Conservation (phyloP, 495 filamentous ascomycete species). For the Chlorociboria aeruginascens region DNA sequence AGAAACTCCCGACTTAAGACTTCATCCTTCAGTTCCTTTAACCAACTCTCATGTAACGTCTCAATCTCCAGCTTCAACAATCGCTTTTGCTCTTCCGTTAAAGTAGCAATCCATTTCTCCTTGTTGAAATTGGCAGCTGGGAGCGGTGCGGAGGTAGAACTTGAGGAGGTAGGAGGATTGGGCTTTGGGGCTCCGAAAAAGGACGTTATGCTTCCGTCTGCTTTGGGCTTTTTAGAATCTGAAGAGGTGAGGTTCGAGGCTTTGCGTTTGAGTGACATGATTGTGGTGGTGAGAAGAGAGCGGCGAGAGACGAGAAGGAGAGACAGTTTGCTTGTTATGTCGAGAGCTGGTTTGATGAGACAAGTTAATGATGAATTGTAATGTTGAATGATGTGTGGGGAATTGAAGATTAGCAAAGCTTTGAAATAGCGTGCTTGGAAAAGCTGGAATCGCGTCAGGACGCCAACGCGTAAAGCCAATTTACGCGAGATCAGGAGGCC, state of each 20-base stretch:
- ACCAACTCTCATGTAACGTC: slow-evolving; percentile 83
- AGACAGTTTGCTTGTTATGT: slow-evolving; percentile 11
- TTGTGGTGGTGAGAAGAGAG: not conserved
- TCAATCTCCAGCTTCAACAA: slow-evolving; percentile 82
- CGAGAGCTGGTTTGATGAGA: too few relatives aligned
- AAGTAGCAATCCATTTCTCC: slow-evolving; percentile 65
- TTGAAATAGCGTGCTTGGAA: too few relatives aligned
- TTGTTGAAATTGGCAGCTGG: slow-evolving; percentile 60
- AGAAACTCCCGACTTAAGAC: slow-evolving; percentile 67
- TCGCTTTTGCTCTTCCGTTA: slow-evolving; percentile 71
- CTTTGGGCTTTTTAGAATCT: slow-evolving; percentile 62
- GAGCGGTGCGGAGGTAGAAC: slow-evolving; percentile 19
- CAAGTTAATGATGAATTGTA: not conserved
- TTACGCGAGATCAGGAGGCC: slow-evolving; percentile 15
- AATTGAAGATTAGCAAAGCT: not conserved
- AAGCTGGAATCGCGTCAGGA: slow-evolving; percentile 8
- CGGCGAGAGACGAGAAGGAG: slow-evolving; percentile 5
- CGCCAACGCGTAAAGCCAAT: slow-evolving; percentile 8
- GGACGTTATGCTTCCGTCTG: slow-evolving; percentile 38
- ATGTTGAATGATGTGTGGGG: not conserved
- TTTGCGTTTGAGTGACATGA: slow-evolving; percentile 59
- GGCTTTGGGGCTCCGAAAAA: slow-evolving; percentile 37
- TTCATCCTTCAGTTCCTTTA: slow-evolving; percentile 76
- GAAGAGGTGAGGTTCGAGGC: slow-evolving; percentile 33
- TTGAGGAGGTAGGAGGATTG: slow-evolving; percentile 13